Conservation (phyloP, 805 yeast species). For the Wickerhamomyces kurtzmanii region DNA sequence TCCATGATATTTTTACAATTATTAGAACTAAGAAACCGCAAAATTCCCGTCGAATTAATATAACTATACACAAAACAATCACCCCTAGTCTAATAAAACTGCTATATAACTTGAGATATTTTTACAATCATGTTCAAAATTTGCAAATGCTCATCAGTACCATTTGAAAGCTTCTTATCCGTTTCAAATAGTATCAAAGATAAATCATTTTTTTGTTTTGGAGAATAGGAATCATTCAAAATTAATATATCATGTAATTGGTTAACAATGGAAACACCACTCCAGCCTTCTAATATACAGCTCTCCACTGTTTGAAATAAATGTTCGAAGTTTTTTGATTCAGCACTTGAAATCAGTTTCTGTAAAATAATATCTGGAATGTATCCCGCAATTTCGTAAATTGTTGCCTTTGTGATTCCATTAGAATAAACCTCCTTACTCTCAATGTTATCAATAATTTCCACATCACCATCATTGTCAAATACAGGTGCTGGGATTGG, state of each 20-base stretch:
- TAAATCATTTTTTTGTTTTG: slow-evolving; percentile 52
- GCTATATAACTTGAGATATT: slow-evolving; percentile 29
- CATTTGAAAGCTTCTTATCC: slow-evolving; percentile 68
- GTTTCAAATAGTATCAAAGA: slow-evolving; percentile 61
- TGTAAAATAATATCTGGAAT: slow-evolving; percentile 42
- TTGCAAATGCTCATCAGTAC: slow-evolving; percentile 85
- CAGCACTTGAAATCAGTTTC: slow-evolving; percentile 28
- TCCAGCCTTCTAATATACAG: slow-evolving; percentile 63
- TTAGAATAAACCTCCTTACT: slow-evolving; percentile 17
- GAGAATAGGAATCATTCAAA: slow-evolving; percentile 37
- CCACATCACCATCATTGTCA: slow-evolving; percentile 25
- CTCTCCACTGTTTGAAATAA: slow-evolving; percentile 36
- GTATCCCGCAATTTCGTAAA: slow-evolving; percentile 71
- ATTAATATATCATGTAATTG: slow-evolving; percentile 66
- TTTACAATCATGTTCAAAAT: slow-evolving; percentile 53
- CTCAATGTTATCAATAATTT: too few species aligned
- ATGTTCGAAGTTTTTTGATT: slow-evolving; percentile 18
- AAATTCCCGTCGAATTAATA: too few species aligned
- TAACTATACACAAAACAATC: too few species aligned
- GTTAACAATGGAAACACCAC: slow-evolving; percentile 59
- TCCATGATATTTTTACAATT: too few species aligned
- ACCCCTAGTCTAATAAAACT: too few species aligned
- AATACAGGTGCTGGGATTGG: slow-evolving; percentile 2
- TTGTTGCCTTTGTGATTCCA: slow-evolving; percentile 31
- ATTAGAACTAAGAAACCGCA: too few species aligned